Evolutionary conservation across 2,329 filamentous ascomycete genomes (phyloP).

Genomic region (Penicillium thymicola): DNA sequence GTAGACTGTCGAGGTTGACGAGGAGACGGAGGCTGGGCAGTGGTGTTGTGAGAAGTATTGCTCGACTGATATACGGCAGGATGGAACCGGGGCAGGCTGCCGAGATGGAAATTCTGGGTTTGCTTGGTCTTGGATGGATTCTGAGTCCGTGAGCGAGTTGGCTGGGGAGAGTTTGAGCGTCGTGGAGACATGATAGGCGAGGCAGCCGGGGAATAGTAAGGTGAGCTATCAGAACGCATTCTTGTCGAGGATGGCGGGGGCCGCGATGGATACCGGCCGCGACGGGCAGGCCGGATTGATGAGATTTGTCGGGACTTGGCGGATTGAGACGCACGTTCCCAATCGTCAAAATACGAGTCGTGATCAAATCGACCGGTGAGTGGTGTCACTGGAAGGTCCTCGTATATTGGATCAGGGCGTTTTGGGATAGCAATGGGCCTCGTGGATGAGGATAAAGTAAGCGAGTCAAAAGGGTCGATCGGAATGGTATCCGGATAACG

Average conservation of each 20-base stretch:
- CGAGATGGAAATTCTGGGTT: slow-evolving; percentile 39
- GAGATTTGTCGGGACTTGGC: slow-evolving; percentile 17
- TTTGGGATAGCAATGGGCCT: slow-evolving; percentile 37
- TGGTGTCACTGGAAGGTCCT: slow-evolving; percentile 38
- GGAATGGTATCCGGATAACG: slow-evolving; percentile 21
- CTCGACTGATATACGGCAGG: slow-evolving; percentile 43
- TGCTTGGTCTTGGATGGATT: slow-evolving; percentile 38
- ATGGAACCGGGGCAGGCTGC: slow-evolving; percentile 46
- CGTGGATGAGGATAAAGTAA: slow-evolving; percentile 30
- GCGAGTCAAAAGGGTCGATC: slow-evolving; percentile 26
- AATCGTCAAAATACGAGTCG: slow-evolving; percentile 34
- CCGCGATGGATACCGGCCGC: slow-evolving; percentile 11
- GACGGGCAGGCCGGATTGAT: slow-evolving; percentile 13
- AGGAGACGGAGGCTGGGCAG: slow-evolving; percentile 32
- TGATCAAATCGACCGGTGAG: slow-evolving; percentile 39
- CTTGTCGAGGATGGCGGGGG: slow-evolving; percentile 13
- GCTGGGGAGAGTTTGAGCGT: slow-evolving; percentile 36
- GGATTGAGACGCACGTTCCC: slow-evolving; percentile 25
- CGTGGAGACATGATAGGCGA: slow-evolving; percentile 35
- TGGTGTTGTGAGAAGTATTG: slow-evolving; percentile 20
- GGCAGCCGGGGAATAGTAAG: slow-evolving; percentile 31
- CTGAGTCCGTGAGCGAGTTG: slow-evolving; percentile 31
- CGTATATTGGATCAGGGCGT: slow-evolving; percentile 23
- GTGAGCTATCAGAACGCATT: slow-evolving; percentile 35
- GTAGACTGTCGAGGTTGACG: slow-evolving; percentile 32